Base-by-base conservation (phyloP, 192 early-diverging fungal species). In the Geranomyces michiganensis region DNA sequence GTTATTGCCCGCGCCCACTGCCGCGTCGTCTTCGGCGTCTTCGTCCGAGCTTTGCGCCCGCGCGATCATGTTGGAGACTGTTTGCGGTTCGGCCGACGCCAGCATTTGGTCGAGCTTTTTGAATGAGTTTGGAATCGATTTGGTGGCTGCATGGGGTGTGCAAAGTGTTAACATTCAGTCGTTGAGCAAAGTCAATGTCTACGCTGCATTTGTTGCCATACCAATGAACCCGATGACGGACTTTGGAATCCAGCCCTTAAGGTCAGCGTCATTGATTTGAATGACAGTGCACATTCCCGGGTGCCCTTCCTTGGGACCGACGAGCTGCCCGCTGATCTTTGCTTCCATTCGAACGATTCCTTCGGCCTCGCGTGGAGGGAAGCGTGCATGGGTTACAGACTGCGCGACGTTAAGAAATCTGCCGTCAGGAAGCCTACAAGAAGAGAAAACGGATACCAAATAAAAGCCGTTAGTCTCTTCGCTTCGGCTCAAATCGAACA, bases 231-330 rank as follows among this genome's bases (percentile, higher is more conserved):
- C 65, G 27, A 83, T 76, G 43, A 83, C 73, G 68, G 59, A 69
- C 36, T 71, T 71, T 7, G 82, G 79, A 27, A 83, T 66, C 78
- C 78, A 82, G 31, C 82, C 82, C 29, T 74, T 74, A 31, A 83
- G 66, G 65, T 83, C 79, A 21, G 76, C 82, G 56, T 80, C 79
- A 12, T 73, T 67, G 27, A 83, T 66, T 61, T 83, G 82, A 21
- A 83, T 62, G 15, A 79, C 78, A 24, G 60, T 45, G 51, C 73
- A 79, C 49, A 68, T 71, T 32, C 70, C 53, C 19, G 70, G 61
- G 22, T 22, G 15, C 21, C 44, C 30, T 41, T 60, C 65, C 6
- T 55, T 48, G 30, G 71, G 71, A 17, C 70, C 73, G 45, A 80
- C 70, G 13, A 83, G 29, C 49, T 73, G 71, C 7, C 82, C 82